Conservation (phyloP, 768 basidiomycete genomes). For the Amanita inopinata region DNA sequence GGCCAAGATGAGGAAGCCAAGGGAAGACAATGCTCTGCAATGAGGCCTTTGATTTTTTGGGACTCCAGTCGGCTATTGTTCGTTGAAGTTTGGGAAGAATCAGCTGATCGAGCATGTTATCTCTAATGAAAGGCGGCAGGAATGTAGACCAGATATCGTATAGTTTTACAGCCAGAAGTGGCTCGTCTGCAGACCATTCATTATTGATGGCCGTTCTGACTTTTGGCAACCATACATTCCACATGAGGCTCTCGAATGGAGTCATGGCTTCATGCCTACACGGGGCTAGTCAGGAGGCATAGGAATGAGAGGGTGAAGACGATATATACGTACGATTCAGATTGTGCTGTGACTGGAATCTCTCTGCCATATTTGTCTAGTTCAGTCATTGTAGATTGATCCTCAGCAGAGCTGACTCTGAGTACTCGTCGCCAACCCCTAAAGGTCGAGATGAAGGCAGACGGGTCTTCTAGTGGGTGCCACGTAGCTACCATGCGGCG, state of each 20-base stretch:
- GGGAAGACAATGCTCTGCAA: conserved; percentile 85
- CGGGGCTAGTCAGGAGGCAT: conserved; percentile 7
- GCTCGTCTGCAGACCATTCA: conserved; percentile 74
- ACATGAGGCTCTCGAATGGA: conserved; percentile 87
- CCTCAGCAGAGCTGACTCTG: conserved; percentile 42
- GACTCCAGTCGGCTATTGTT: conserved; percentile 77
- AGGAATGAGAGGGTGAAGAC: background rate
- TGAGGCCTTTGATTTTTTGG: conserved; percentile 44
- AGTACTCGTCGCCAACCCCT: conserved; percentile 61
- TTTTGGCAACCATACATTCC: conserved; percentile 93
- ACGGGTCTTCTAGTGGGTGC: conserved; percentile 77
- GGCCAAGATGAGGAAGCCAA: conserved; percentile 86
- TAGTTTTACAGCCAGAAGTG: conserved; percentile 68
- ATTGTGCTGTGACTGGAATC: conserved; percentile 15
- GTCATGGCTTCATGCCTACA: conserved; percentile 70
- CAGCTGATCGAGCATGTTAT: conserved; percentile 94
- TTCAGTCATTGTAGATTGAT: conserved; percentile 30
- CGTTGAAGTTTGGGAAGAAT: conserved; percentile 87
- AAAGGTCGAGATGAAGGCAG: conserved; percentile 53
- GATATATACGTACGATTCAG: background rate
- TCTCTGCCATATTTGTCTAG: conserved; percentile 51
- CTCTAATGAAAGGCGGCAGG: conserved; percentile 83
- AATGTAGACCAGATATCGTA: conserved; percentile 86
- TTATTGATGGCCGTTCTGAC: conserved; percentile 94
- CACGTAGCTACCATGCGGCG: conserved; percentile 67